A percentile compares a stretch with the other conserved stretches of the same genome.
phyloP scores from a whole-genome alignment of 805 yeast genomes.

The Candida incommunis region DNA sequence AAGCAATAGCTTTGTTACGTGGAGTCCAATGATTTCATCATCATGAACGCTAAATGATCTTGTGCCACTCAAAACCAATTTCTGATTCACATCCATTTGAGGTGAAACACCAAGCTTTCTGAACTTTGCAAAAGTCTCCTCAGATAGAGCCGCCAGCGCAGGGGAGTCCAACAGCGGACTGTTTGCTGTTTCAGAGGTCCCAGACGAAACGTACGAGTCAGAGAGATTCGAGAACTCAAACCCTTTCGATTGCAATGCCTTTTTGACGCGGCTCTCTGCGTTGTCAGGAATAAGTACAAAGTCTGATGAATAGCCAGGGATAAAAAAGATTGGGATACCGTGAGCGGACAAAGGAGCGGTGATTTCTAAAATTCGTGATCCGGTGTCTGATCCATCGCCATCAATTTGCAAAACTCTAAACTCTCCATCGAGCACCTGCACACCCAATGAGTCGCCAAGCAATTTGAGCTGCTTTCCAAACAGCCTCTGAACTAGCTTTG shows the following conservation, averaged over 20 bases:
- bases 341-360: constrained; percentile 46
- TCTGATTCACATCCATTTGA: constrained; percentile 24
- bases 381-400: constrained; percentile 42
- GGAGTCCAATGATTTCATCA: constrained; percentile 19
- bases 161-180: constrained; percentile 1
- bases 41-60: constrained; percentile 32
- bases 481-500: constrained; percentile 22
- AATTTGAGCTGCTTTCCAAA: constrained; percentile 28
- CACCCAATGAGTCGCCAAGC: constrained; percentile 20
- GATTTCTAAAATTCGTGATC: constrained; percentile 38
- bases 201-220: constrained; percentile 25
- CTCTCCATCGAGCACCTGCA: constrained; percentile 27
- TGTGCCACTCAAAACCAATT: constrained; percentile 44
- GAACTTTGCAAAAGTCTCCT: constrained; percentile 6
- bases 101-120: constrained; percentile 29
- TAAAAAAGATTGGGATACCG: constrained; percentile 43
- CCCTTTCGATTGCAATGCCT: constrained; percentile 28
- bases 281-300: constrained; percentile 42
- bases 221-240: constrained; percentile 32
- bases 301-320: constrained; percentile 51
- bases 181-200: constrained; percentile 4
- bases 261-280: constrained; percentile 30
- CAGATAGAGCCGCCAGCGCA: background rate
- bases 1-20: constrained; percentile 26
- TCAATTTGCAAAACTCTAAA: constrained; percentile 45